These are phyloP conservation scores for Botrytis paeoniae DNA, from an alignment of 2,329 filamentous ascomycete genomes.

Conservation along the genomic window DNA sequence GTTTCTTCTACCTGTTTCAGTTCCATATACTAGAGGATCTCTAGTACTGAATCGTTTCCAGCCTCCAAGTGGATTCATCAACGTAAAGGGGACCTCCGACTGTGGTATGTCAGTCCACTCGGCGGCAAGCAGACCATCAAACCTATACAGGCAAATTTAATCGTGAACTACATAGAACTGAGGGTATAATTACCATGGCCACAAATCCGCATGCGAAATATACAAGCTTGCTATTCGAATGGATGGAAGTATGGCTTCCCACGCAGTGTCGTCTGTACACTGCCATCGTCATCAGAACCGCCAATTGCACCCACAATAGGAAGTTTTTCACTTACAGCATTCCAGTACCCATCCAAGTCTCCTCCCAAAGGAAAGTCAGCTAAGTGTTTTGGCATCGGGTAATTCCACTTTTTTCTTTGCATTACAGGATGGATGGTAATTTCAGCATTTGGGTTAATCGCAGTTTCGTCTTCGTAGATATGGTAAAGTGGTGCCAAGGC, in stretches of 20 bases:
- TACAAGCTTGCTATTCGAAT: constrained; percentile 19
- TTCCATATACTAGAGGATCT: neutral
- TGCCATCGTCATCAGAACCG: neutral
- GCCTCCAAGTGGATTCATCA: neutral
- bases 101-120: neutral
- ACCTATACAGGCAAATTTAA: constrained; percentile 2
- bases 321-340: constrained; percentile 14
- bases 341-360: constrained; percentile 20
- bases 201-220: constrained; percentile 15
- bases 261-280: constrained; percentile 18
- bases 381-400: constrained; percentile 3
- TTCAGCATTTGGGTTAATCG: neutral
- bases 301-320: neutral
- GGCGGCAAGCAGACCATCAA: constrained; percentile 13
- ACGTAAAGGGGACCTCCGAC: neutral
- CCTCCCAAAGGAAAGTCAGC: constrained; percentile 19
- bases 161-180: neutral
- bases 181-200: constrained; percentile 18
- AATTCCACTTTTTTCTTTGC: constrained; percentile 15
- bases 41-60: neutral
- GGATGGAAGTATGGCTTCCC: constrained; percentile 15
- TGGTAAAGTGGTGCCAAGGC: neutral
- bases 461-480: neutral
- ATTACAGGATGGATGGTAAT: constrained; percentile 20
- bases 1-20: neutral